A percentile compares a stretch with the other conserved stretches of the same genome.
These are phyloP conservation scores for Scheffersomyces coipomensis DNA, from an alignment of 805 yeast species.

Conservation along the genomic window DNA sequence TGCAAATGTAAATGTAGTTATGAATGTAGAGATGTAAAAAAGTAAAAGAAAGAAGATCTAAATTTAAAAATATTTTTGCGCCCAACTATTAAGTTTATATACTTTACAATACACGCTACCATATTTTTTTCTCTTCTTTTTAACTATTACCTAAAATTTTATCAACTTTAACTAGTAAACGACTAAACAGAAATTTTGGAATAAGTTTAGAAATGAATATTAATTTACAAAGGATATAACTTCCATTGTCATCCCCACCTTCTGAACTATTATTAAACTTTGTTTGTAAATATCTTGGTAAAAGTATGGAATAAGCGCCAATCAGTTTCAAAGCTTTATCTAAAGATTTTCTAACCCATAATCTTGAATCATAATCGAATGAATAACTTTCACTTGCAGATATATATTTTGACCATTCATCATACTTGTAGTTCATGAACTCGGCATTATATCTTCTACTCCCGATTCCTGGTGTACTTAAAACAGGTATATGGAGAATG, in stretches of 20 bases:
- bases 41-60: background rate
- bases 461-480: slow-evolving; percentile 27
- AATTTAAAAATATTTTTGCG: background rate
- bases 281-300: background rate
- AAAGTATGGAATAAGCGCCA: background rate
- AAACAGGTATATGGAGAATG: slow-evolving; percentile 25
- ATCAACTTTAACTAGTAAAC: background rate
- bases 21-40: background rate
- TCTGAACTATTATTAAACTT: background rate
- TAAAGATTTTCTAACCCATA: slow-evolving; percentile 5
- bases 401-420: slow-evolving; percentile 18
- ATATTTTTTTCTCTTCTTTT: too few species aligned
- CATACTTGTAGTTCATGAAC: slow-evolving; percentile 3
- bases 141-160: background rate
- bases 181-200: background rate
- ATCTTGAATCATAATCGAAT: slow-evolving; percentile 13
- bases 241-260: too few species aligned
- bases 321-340: slow-evolving; percentile 6
- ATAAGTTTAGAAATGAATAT: slow-evolving; percentile 8
- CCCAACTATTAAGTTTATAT: background rate
- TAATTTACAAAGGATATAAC: slow-evolving; percentile 7
- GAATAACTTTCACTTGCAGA: slow-evolving; percentile 17
- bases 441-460: slow-evolving; percentile 11
- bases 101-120: background rate
- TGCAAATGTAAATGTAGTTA: background rate